phyloP scores from a whole-genome alignment of 2,329 filamentous ascomycete genomes.

The Chrysosporium keratinophilum region DNA sequence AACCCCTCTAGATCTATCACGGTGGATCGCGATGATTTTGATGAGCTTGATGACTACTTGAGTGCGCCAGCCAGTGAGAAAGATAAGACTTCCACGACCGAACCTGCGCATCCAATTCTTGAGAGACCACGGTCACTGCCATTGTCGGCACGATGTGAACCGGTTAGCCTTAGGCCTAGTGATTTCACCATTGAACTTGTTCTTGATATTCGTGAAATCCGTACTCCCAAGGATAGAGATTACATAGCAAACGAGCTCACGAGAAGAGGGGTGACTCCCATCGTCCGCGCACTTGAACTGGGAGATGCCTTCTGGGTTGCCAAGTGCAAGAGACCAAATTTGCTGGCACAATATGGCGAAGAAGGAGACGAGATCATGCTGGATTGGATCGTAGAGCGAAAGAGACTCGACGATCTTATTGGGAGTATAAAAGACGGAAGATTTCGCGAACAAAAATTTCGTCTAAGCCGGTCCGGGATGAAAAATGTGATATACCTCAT shows the following conservation, averaged over 20 bases:
- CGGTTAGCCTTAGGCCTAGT: slow-evolving; percentile 53
- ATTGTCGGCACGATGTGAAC: slow-evolving; percentile 35
- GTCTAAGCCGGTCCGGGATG: slow-evolving; percentile 60
- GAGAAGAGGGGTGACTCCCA: slow-evolving; percentile 54
- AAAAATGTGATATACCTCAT: slow-evolving; percentile 69
- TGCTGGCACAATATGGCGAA: slow-evolving; percentile 47
- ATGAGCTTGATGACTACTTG: neutral
- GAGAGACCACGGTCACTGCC: neutral
- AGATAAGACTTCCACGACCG: neutral
- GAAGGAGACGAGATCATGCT: slow-evolving; percentile 58
- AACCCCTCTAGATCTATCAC: neutral
- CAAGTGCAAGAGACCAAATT: slow-evolving; percentile 52
- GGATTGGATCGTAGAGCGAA: slow-evolving; percentile 72
- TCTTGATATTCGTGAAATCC: slow-evolving; percentile 64
- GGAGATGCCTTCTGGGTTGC: slow-evolving; percentile 74
- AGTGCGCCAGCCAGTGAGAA: neutral
- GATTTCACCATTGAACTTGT: slow-evolving; percentile 63
- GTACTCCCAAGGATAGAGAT: slow-evolving; percentile 61
- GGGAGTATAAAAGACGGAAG: slow-evolving; percentile 70
- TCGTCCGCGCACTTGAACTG: slow-evolving; percentile 59
- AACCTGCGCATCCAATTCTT: neutral
- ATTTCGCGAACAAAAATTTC: slow-evolving; percentile 77
- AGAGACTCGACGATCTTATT: slow-evolving; percentile 70
- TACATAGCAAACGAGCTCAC: slow-evolving; percentile 64
- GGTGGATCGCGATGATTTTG: neutral